phyloP scores from a whole-genome alignment of 73 alveolate species.

The Tetrahymena thermophila region DNA sequence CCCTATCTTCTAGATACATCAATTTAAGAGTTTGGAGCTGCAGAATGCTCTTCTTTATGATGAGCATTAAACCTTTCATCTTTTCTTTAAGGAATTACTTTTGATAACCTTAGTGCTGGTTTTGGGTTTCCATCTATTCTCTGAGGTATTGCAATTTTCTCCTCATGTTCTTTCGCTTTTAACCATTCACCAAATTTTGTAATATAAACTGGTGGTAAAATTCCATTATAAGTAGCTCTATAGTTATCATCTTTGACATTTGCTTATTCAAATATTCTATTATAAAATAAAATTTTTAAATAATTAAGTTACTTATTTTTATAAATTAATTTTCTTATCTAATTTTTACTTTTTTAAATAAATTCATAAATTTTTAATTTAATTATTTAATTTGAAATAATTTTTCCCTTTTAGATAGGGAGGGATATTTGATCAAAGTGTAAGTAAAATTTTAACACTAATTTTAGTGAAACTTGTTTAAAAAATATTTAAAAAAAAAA shows the following conservation, averaged over 20 bases:
- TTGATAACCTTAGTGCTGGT: background rate
- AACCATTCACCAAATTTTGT: conserved; percentile 37
- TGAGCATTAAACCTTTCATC: background rate
- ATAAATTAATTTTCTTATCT: too few species aligned
- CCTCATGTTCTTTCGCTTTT: background rate
- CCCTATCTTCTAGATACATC: background rate
- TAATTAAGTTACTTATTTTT: too few species aligned
- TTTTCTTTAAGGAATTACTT: background rate
- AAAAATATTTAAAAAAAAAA: too few species aligned
- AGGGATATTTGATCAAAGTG: too few species aligned
- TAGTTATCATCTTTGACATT: background rate
- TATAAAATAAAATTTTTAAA: background rate
- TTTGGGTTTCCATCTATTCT: conserved; percentile 5
- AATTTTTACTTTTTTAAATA: too few species aligned
- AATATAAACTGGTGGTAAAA: conserved; percentile 34
- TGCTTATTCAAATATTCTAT: background rate
- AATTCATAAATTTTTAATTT: too few species aligned
- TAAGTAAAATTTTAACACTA: too few species aligned
- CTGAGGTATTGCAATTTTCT: background rate
- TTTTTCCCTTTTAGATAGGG: too few species aligned
- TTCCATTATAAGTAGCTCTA: conserved; percentile 45
- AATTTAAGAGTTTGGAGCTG: background rate
- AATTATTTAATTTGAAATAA: too few species aligned
- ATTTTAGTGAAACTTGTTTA: too few species aligned
- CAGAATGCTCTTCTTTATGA: background rate